phyloP scores from a whole-genome alignment of 2,329 filamentous ascomycete species.

The Leptographium lundbergii region DNA sequence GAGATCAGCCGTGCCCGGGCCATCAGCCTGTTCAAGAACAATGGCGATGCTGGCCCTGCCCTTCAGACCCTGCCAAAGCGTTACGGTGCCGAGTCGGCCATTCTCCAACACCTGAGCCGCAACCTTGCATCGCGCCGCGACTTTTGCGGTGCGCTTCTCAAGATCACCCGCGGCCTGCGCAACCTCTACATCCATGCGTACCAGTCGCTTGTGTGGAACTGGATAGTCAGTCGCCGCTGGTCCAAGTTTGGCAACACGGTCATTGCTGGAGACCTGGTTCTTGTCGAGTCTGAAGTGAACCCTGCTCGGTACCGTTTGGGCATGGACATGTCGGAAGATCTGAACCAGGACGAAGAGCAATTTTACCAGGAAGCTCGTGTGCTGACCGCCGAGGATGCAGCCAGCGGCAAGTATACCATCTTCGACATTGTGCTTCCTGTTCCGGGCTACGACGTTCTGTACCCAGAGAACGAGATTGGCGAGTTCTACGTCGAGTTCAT shows the following conservation, averaged over 20 bases:
- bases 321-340: slow-evolving; percentile 51
- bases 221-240: slow-evolving; percentile 70
- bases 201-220: slow-evolving; percentile 91
- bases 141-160: slow-evolving; percentile 66
- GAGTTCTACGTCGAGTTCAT: slow-evolving; percentile 80
- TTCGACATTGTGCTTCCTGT: slow-evolving; percentile 83
- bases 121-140: slow-evolving; percentile 45
- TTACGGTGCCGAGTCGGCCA: slow-evolving; percentile 65
- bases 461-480: slow-evolving; percentile 74
- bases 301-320: slow-evolving; percentile 27
- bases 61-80: slow-evolving; percentile 60
- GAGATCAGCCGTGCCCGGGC: slow-evolving; percentile 69
- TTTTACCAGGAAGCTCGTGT: slow-evolving; percentile 48
- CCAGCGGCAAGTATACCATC: slow-evolving; percentile 63
- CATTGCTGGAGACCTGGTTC: slow-evolving; percentile 73
- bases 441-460: slow-evolving; percentile 83
- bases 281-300: slow-evolving; percentile 29
- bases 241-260: slow-evolving; percentile 59
- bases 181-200: slow-evolving; percentile 97
- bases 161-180: slow-evolving; percentile 69
- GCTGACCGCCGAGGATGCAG: slow-evolving; percentile 65
- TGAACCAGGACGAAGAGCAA: slow-evolving; percentile 29
- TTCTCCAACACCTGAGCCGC: slow-evolving; percentile 64
- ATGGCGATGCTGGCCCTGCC: slow-evolving; percentile 45
- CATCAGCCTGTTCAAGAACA: slow-evolving; percentile 59